A percentile compares a stretch with the other conserved stretches of the same genome.
Conservation (phyloP, 352 stramenopile genomes). For the Pythium folliculosum region DNA sequence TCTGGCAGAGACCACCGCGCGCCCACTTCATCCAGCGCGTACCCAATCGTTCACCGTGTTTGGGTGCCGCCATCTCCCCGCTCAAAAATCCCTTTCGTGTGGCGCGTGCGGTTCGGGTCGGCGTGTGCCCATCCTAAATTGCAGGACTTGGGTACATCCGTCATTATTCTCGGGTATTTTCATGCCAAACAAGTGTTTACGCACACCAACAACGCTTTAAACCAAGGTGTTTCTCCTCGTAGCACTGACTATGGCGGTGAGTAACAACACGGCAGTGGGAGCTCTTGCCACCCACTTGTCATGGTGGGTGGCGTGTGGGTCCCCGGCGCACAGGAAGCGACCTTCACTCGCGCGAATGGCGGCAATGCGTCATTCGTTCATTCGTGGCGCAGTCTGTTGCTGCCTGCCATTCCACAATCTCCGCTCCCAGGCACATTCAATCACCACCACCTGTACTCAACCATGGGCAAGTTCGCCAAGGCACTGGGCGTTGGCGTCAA, state of each 20-base stretch:
- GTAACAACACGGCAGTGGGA: slow-evolving; percentile 12
- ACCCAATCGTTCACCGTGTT: neutral
- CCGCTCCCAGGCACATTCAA: neutral
- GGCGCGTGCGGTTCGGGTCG: too few species aligned
- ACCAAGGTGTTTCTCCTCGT: neutral
- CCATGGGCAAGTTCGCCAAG: slow-evolving; percentile 25
- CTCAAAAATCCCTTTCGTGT: too few species aligned
- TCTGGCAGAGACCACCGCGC: too few species aligned
- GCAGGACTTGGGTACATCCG: neutral
- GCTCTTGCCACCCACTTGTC: neutral
- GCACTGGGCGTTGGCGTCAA: slow-evolving; percentile 24
- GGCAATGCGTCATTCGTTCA: neutral
- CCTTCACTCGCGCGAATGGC: slow-evolving; percentile 1
- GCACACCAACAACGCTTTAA: too few species aligned
- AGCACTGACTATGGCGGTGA: neutral
- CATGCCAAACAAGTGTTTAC: too few species aligned
- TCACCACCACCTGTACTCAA: neutral
- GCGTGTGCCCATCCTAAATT: too few species aligned
- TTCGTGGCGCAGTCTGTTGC: too few species aligned
- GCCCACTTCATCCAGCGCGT: neutral
- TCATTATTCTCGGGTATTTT: neutral
- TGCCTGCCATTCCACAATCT: neutral
- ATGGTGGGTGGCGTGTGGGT: neutral
- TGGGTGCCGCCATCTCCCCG: neutral
- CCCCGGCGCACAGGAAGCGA: neutral